Percentiles rank a stretch among this genome's conserved stretches.
Evolutionary conservation across 768 basidiomycete species (phyloP).

Genomic region (Coprinopsis cinerea): DNA sequence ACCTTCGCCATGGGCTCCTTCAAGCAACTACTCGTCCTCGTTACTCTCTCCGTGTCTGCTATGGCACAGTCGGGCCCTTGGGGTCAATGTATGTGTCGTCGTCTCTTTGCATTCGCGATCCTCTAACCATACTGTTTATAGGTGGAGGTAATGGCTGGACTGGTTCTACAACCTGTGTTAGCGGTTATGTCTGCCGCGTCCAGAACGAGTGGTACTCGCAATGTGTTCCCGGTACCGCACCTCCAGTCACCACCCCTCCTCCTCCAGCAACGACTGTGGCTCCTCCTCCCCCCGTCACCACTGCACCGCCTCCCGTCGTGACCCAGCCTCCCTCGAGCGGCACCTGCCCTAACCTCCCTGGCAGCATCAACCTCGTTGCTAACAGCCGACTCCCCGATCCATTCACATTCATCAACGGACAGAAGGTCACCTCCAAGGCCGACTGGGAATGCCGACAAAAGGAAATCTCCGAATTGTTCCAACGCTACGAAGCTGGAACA

Average conservation of each 20-base stretch:
- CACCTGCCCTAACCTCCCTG: slow-evolving; percentile 24
- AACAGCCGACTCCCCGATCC: slow-evolving; percentile 47
- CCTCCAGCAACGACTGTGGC: slow-evolving; percentile 5
- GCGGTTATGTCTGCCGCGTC: slow-evolving; percentile 25
- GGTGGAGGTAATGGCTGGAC: slow-evolving; percentile 33
- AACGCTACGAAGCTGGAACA: slow-evolving; percentile 47
- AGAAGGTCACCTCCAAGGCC: slow-evolving; percentile 33
- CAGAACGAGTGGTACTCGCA: slow-evolving; percentile 31
- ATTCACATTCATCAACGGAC: slow-evolving; percentile 45
- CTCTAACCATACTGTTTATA: slow-evolving; percentile 4
- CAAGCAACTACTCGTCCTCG: neutral
- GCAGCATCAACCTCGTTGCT: slow-evolving; percentile 24
- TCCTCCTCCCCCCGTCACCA: slow-evolving; percentile 13
- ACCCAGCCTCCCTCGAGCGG: neutral
- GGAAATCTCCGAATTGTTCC: slow-evolving; percentile 44
- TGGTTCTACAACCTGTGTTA: slow-evolving; percentile 29
- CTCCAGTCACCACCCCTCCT: slow-evolving; percentile 10
- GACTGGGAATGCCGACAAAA: slow-evolving; percentile 48
- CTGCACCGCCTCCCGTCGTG: slow-evolving; percentile 16
- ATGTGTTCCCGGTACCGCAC: slow-evolving; percentile 25
- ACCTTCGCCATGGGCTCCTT: neutral
- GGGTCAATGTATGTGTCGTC: neutral
- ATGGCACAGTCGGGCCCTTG: neutral
- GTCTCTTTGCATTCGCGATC: neutral
- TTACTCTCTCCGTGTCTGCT: neutral